Evolutionary conservation across 2,329 filamentous ascomycete species (phyloP), one percentile per base, ranked within the genome.

Genomic region (Verticillium zaregamsianum): DNA sequence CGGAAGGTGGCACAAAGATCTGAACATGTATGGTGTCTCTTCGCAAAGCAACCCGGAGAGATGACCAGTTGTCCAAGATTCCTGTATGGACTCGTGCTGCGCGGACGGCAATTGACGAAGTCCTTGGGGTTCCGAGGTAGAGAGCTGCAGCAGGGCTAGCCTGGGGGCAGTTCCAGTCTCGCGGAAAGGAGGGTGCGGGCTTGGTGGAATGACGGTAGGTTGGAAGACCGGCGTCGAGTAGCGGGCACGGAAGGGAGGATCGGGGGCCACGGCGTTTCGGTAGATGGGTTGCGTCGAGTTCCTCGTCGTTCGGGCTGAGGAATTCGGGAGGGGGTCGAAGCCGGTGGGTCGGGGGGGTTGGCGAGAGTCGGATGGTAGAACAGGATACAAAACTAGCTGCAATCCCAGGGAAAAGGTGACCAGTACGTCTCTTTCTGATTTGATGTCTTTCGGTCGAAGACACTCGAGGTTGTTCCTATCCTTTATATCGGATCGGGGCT

Each of bases 301-400:
- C 77, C 74, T 77, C 71, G 71, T 72, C 65, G 72, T 71, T 28
- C 71, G 72, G 71, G 71, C 72, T 73, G 73, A 78, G 77, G 77
- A 79, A 80, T 80, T 76, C 65, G 61, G 62, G 58, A 59, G 65
- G 65, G 65, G 61, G 56, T 60, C 59, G 57, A 57, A 57, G 61
- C 32, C 57, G 45, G 55, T 61, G 62, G 62, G 55, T 59, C 58
- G 62, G 58, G 63, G 61, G 58, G 58, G 64, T 64, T 62, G 62
- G 55, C 59, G 63, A 58, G 61, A 37, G 37, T 57, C 59, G 55
- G 58, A 37, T 59, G 64, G 60, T 60, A 54, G 63, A 28, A 31
- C 57, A 23, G 20, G 37, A 61, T 59, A 58, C 49, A 61, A 64
- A 58, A 54, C 60, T 57, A 69, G 69, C 70, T 63, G 72, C 74